Base-by-base conservation (phyloP, 345 rosid species). In the Boechera retrofracta region DNA sequence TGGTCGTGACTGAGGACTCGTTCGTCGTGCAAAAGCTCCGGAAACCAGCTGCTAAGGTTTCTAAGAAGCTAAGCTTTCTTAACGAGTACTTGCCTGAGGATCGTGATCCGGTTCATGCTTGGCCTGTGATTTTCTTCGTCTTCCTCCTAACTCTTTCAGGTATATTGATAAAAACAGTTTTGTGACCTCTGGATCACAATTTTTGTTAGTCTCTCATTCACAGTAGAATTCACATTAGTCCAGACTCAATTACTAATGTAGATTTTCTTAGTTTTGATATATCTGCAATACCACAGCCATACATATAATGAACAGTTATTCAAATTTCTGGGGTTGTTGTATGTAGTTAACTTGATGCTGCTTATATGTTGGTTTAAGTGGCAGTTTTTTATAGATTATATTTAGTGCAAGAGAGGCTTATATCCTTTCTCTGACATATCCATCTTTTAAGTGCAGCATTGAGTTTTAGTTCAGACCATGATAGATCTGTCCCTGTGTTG, bases 1-100 rank as follows among this genome's bases (percentile, higher is more conserved):
- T 81, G 41, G 74, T 94, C 8, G 79, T 83, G 1, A 87, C 81
- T 0, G 87, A 94, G 54, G 93, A 94, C 81, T 89, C 98, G 0
- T 87, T 89, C 67, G 70, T 94, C 7, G 87, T 85, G 44, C 88
- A 83, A 67, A 94, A 90, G 83, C 82, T 94, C 16, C 82, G 94
- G 1, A 84, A 85, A 75, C 95, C 97, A 6, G 80, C 83, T 61
- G 88, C 88, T 24, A 85, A 86, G 71, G 85, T 86, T 31, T 86
- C 87, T 2, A 83, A 83, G 33, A 86, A 87, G 64, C 82, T 94
- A 66, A 83, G 83, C 64, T 92, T 90, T 52, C 87, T 94, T 81
- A 94, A 94, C 21, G 97, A 94, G 71, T 90, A 77, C 49, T 88
- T 94, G 83, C 98, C 98, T 7, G 98, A 94, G 88, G 98, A 94